phyloP scores from a whole-genome alignment of 2,329 filamentous ascomycete species.

The Chaetomium sp. region DNA sequence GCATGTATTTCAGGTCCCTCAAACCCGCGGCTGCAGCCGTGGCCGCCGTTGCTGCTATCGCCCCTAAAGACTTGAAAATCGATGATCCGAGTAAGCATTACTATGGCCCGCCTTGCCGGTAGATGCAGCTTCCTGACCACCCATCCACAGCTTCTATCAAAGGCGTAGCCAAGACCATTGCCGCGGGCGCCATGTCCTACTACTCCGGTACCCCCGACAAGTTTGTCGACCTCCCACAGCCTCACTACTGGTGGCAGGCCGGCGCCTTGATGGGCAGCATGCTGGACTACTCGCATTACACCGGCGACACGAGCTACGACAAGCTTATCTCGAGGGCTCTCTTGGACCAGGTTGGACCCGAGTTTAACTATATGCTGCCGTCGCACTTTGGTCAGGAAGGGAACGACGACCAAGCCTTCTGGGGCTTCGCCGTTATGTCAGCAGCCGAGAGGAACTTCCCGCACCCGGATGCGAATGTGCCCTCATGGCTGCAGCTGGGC shows the following conservation, averaged over 20 bases:
- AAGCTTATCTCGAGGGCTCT: conserved; percentile 52
- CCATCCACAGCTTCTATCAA: conserved; percentile 50
- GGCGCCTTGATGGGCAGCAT: conserved; percentile 62
- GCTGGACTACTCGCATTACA: conserved; percentile 64
- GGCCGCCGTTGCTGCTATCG: conserved; percentile 19
- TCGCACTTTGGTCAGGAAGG: conserved; percentile 54
- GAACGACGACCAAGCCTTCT: conserved; percentile 71
- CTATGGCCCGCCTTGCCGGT: conserved; percentile 13
- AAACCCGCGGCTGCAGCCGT: conserved; percentile 16
- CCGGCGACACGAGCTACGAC: conserved; percentile 57
- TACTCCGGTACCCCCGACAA: conserved; percentile 54
- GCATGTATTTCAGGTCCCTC: conserved; percentile 25
- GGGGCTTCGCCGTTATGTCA: conserved; percentile 60
- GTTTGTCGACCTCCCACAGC: conserved; percentile 56
- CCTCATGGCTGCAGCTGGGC: conserved; percentile 60
- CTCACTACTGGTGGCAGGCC: conserved; percentile 64
- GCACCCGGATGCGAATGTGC: conserved; percentile 48
- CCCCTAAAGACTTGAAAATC: conserved; percentile 34
- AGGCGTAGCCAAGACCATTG: conserved; percentile 53
- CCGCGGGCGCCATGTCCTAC: conserved; percentile 55
- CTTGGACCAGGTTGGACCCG: conserved; percentile 49
- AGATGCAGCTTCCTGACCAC: neutral
- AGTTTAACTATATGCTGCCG: conserved; percentile 54
- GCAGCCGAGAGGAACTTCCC: conserved; percentile 65
- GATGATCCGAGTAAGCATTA: conserved; percentile 28